Base-by-base conservation (phyloP, 2,329 filamentous ascomycete genomes). In the Trichocomaceae sp. region DNA sequence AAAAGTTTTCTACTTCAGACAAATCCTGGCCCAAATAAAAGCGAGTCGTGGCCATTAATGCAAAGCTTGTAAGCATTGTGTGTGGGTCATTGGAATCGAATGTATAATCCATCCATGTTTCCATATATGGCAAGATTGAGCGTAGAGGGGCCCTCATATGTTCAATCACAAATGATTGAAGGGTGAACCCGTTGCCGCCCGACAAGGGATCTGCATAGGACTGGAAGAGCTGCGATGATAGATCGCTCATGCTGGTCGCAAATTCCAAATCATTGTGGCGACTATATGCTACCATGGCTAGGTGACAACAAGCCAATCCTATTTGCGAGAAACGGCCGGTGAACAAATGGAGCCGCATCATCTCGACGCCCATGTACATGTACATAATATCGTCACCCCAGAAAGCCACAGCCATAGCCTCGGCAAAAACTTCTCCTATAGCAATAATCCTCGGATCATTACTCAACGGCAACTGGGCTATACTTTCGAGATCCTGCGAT, bases 121-220 rank as follows among this genome's bases (percentile, higher is more conserved):
- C 79, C 6, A 85, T 72, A 3, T 72, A 67, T 1, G 77, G 74
- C 15, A 84, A 71, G 19, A 79, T 74, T 35, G 79, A 74, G 12
- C 70, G 64, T 46, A 84, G 67, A 2, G 80, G 79, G 10, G 74
- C 70, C 55, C 79, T 74, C 22, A 85, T 64, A 62, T 85, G 82
- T n/a, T 79, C 81, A n/a, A 84, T 69, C 64, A 84, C 84, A 8
- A 83, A 66, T n/a, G 78, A 75, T 54, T 81, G 78, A 20, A 83
- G 67, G 1, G 82, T 81, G 41, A 79, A 75, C 2, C 79, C 80
- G 46, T 81, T 73, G 22, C 79, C 80, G 20, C 77, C 68, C 0
- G 79, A 82, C 64, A 81, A 83, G 2, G 73, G 61, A 52, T 80
- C 77, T 1, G 77, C 72, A 57, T 77, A 82, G 48, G 72, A 68